A percentile compares a stretch with the other conserved stretches of the same genome.
These are phyloP conservation scores for Austroboletus niveus DNA, from an alignment of 1,284 basidiomycete genomes.

Conservation along the genomic window DNA sequence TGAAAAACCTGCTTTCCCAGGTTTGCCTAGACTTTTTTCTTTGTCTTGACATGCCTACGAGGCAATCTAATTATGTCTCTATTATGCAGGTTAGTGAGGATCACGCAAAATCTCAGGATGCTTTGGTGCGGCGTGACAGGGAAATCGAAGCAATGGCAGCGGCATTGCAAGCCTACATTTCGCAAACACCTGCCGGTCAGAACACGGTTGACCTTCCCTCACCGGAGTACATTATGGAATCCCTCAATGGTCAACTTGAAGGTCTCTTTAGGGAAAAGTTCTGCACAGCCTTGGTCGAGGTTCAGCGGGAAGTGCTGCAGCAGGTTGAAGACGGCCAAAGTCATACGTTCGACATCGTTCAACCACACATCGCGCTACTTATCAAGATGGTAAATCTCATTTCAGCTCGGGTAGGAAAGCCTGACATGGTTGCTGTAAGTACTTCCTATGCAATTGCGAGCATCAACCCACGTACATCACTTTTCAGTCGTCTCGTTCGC, in stretches of 20 bases:
- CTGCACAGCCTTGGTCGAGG: conserved; percentile 35
- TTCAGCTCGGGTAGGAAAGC: conserved; percentile 27
- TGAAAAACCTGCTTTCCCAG: conserved; percentile 27
- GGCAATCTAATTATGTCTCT: not conserved
- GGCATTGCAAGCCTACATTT: conserved; percentile 40
- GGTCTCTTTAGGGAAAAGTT: conserved; percentile 40
- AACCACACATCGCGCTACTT: conserved; percentile 35
- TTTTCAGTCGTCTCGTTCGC: not conserved
- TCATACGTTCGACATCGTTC: conserved; percentile 39
- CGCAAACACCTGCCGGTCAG: conserved; percentile 31
- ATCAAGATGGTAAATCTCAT: conserved; percentile 31
- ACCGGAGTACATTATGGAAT: conserved; percentile 41
- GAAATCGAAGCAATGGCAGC: conserved; percentile 40
- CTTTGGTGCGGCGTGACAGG: conserved; percentile 19
- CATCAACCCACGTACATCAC: not conserved
- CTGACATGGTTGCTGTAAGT: conserved; percentile 18
- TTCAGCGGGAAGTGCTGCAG: conserved; percentile 38
- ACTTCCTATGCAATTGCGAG: conserved; percentile 5
- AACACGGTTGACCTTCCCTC: conserved; percentile 32
- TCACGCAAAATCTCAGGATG: conserved; percentile 14
- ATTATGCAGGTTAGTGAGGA: conserved; percentile 15
- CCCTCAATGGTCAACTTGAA: conserved; percentile 40
- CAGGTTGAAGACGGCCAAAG: conserved; percentile 37
- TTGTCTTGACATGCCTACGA: not conserved
- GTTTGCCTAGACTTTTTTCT: conserved; percentile 22